Evolutionary conservation across 1,284 basidiomycete species (phyloP).

Genomic region (Abortiporus biennis): DNA sequence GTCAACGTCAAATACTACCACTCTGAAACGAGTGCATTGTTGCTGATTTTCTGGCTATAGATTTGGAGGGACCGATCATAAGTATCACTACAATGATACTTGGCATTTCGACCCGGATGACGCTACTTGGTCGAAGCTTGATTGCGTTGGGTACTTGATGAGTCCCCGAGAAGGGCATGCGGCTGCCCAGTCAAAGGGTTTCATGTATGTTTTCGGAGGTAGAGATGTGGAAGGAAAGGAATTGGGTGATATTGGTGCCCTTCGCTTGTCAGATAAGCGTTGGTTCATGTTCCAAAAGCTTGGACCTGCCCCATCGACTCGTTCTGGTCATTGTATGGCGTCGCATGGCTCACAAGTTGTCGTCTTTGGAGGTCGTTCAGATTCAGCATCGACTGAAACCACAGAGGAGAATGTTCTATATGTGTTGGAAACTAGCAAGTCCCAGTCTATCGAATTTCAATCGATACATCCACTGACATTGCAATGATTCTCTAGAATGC

Average conservation of each 20-base stretch:
- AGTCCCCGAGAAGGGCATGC: constrained; percentile 90
- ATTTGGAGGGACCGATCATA: constrained; percentile 91
- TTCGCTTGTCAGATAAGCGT: constrained; percentile 2
- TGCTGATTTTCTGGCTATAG: constrained; percentile 29
- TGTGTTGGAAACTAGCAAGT: too few relatives aligned
- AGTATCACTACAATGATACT: constrained; percentile 95
- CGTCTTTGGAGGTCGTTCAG: constrained; percentile 4
- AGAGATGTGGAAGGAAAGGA: not conserved
- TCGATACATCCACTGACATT: too few relatives aligned
- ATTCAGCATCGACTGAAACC: too few relatives aligned
- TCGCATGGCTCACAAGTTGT: not conserved
- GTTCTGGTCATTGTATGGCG: constrained; percentile 5
- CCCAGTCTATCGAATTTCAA: too few relatives aligned
- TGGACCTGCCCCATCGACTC: not conserved
- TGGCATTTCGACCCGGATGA: constrained; percentile 85
- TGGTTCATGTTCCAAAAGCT: constrained; percentile 3
- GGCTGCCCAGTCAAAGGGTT: constrained; percentile 87
- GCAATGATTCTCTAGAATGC: too few relatives aligned
- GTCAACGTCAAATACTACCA: too few relatives aligned
- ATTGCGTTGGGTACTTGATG: constrained; percentile 91
- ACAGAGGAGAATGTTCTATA: constrained; percentile 3
- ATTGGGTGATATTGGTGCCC: not conserved
- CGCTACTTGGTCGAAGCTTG: constrained; percentile 77
- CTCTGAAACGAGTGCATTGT: too few relatives aligned
- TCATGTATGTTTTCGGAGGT: constrained; percentile 86